A percentile compares a stretch with the other conserved stretches of the same genome.
Conservation (phyloP, 1,284 basidiomycete genomes). For the Quambalaria eucalypti region DNA sequence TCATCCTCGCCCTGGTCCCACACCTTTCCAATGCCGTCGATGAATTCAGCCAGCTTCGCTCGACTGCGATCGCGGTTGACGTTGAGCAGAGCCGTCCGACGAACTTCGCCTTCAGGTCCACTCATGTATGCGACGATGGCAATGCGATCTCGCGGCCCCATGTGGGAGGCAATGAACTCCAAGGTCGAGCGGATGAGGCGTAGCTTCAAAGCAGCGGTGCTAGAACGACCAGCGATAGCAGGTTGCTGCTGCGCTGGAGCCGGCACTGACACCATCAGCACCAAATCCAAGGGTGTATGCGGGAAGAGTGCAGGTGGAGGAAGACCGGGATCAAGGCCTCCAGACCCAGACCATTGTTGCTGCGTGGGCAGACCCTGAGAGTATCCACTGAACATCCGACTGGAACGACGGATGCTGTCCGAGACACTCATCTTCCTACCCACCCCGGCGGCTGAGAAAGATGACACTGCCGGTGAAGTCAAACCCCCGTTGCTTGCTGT, state of each 20-base stretch:
- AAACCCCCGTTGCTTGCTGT: background rate
- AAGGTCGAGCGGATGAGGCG: constrained; percentile 35
- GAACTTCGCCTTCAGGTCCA: constrained; percentile 30
- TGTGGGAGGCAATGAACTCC: constrained; percentile 31
- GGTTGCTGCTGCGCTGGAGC: constrained; percentile 20
- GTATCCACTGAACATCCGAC: no score
- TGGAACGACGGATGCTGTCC: no score
- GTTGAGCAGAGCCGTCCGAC: constrained; percentile 30
- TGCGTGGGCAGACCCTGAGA: constrained; percentile 3
- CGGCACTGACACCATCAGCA: constrained; percentile 81
- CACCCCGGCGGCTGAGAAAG: no score
- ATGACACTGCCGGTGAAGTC: background rate
- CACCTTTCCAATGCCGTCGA: constrained; percentile 29
- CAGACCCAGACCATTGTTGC: constrained; percentile 37
- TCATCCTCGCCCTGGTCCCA: constrained; percentile 24
- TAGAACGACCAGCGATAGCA: constrained; percentile 55
- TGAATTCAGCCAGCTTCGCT: constrained; percentile 21
- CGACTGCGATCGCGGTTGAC: constrained; percentile 20
- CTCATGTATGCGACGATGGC: constrained; percentile 31
- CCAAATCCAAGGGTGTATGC: constrained; percentile 81
- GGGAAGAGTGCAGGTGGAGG: constrained; percentile 50
- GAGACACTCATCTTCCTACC: background rate
- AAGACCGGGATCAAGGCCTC: constrained; percentile 33
- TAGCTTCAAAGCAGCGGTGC: constrained; percentile 56
- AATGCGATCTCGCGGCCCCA: constrained; percentile 36